Evolutionary conservation across 345 rosid species (phyloP).

Genomic region (Citrus glauca): DNA sequence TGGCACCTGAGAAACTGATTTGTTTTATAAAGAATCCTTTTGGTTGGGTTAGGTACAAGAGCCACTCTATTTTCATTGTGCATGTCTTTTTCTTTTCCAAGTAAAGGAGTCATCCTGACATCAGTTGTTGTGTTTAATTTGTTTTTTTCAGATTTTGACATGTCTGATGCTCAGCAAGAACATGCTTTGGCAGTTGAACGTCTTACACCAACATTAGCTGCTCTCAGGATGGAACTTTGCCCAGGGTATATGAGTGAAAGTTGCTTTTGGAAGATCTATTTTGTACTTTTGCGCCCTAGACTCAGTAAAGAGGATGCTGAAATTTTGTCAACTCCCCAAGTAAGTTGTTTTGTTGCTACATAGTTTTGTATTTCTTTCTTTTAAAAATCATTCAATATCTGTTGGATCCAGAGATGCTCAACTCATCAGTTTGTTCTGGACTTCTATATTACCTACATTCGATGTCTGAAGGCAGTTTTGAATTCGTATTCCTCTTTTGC

Average conservation of each 20-base stretch:
- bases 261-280: conserved; percentile 97
- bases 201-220: conserved; percentile 76
- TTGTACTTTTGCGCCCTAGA: conserved; percentile 82
- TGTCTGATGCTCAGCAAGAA: conserved; percentile 92
- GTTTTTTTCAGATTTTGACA: conserved; percentile 61
- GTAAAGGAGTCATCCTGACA: background rate
- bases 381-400: background rate
- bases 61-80: background rate
- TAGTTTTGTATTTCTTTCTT: background rate
- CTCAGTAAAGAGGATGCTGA: conserved; percentile 71
- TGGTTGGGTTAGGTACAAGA: background rate
- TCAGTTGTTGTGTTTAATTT: background rate
- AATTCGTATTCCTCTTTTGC: background rate
- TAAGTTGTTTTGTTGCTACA: conserved; percentile 23
- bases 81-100: background rate
- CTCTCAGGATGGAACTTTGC: conserved; percentile 82
- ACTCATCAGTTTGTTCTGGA: background rate
- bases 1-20: background rate
- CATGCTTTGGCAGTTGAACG: conserved; percentile 88
- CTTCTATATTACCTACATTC: background rate
- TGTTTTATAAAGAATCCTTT: background rate
- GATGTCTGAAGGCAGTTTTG: background rate
- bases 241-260: conserved; percentile 84
- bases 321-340: conserved; percentile 77
- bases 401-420: background rate